Base-by-base conservation (phyloP, 345 rosid species). In the Passiflora organensis region DNA sequence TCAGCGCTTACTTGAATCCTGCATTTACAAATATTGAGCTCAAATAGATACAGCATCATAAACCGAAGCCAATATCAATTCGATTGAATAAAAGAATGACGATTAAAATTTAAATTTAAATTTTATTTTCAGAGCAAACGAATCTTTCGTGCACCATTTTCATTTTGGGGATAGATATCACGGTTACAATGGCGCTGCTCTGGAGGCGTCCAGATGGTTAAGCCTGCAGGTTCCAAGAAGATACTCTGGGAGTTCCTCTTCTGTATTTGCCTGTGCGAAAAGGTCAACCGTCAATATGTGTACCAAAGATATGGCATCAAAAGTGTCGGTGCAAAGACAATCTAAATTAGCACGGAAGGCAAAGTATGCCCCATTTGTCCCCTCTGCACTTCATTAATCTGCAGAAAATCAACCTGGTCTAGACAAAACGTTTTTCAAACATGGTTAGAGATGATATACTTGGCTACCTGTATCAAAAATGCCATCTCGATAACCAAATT, bases 401-500 rank as follows among this genome's bases (percentile, higher is more conserved):
- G 47, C 6, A 9, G 18, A 18, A 10, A 15, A 43, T 43, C 14
- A n/a, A 13, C 19, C 14, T 17, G 21, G 47, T 10, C 9, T 43
- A 8, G 47, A n/a, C 10, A 43, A 43, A 2, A 15, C 19, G 14
- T 18, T 43, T 43, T 1, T n/a, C 2, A 15, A 28, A 17, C n/a
- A n/a, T n/a, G n/a, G n/a, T n/a, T 17, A 0, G 12, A 16, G 48
- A 16, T 37, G 34, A 32, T 16, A 18, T n/a, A 45, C 56, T 64
- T 83, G n/a, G n/a, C n/a, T 83, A 87, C 97, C 96, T 87, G 96
- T 63, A 91, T 43, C 76, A 91, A 71, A 62, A 91, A 91, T 23
- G 97, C 96, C 96, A 87, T 87, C 75, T 91, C 97, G 2, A 91
- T 83, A 28, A 91, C 93, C 72, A 87, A 79, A 66, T 87, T 87